Evolutionary conservation across 2,329 filamentous ascomycete species (phyloP), one percentile per base, ranked within the genome.

Genomic region (Leptographium radiaticola): DNA sequence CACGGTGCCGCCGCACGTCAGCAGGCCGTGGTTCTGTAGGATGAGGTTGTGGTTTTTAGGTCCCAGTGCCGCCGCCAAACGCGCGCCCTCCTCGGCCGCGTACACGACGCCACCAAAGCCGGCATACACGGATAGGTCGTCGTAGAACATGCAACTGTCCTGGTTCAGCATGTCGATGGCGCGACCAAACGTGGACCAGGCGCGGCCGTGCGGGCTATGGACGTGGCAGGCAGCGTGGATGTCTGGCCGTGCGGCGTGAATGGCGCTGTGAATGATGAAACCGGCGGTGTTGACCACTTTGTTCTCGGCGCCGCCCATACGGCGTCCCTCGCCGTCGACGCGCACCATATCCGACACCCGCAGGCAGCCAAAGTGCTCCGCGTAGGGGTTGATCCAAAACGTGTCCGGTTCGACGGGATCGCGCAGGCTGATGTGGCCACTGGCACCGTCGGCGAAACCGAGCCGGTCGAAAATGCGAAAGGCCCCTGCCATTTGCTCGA

Each of bases 171-270:
- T 86, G 54, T 87, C 83, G 13, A 87, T 68, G 4, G 75, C 75
- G 4, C 70, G 71, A 0, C 74, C 81, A 62, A 87, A 87, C 0
- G 73, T 70, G 40, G 75, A 79, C 79, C 82, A 87, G 0, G 83
- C 82, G 57, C 84, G 81, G 2, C 83, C 84, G 12, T 79, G 73
- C 43, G 74, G 72, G 31, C 75, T 77, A 61, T 88, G 84, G 7
- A 77, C 76, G 62, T 88, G 84, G 62, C 82, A 86, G 11, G 83
- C 79, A 2, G 84, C 83, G 59, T 81, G 73, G n/a, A 83, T 78
- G 61, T 86, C 76, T 5, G 78, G 77, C 12, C 83, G 70, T 0
- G 80, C 80, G 64, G 79, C 80, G 67, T 85, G 78, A 16, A 87
- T 71, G 8, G 81, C 82, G 25, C 72, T 74, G 66, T 87, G 84